A percentile compares a stretch with the other conserved stretches of the same genome.
Evolutionary conservation across 2,329 filamentous ascomycete genomes (phyloP).

Genomic region (Fusarium sp.): DNA sequence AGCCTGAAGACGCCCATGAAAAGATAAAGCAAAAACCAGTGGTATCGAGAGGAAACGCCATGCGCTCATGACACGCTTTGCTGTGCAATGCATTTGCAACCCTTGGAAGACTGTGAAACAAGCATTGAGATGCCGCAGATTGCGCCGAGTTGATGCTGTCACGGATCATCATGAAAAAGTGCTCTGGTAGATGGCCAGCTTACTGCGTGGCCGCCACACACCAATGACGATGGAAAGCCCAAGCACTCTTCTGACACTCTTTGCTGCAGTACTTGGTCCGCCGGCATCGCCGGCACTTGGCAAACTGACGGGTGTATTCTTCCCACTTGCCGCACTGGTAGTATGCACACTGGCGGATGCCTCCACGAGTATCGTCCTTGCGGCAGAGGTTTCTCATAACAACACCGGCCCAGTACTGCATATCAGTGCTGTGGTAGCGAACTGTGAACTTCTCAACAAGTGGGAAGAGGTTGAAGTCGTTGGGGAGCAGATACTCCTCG

Average conservation of each 20-base stretch:
- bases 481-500: constrained; percentile 88
- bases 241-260: constrained; percentile 98
- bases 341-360: constrained; percentile 96
- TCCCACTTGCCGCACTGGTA: constrained; percentile 99
- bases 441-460: constrained; percentile 98
- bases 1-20: constrained; percentile 41
- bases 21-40: constrained; percentile 47
- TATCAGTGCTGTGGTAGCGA: constrained; percentile 91
- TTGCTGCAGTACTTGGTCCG: constrained; percentile 99
- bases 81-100: constrained; percentile 52
- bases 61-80: constrained; percentile 53
- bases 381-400: constrained; percentile 99
- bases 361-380: constrained; percentile 93
- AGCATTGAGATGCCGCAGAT: constrained; percentile 40
- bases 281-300: constrained; percentile 94
- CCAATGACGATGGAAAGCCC: constrained; percentile 98
- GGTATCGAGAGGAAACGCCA: constrained; percentile 57
- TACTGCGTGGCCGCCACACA: constrained; percentile 77
- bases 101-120: constrained; percentile 44
- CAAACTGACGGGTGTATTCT: constrained; percentile 94
- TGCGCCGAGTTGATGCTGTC: constrained; percentile 42
- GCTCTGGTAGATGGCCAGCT: constrained; percentile 6
- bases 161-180: constrained; percentile 31
- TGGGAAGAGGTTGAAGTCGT: constrained; percentile 98
- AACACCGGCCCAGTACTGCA: constrained; percentile 99